Conservation (phyloP, 495 filamentous ascomycete genomes). For the Penicillium cinerascens region DNA sequence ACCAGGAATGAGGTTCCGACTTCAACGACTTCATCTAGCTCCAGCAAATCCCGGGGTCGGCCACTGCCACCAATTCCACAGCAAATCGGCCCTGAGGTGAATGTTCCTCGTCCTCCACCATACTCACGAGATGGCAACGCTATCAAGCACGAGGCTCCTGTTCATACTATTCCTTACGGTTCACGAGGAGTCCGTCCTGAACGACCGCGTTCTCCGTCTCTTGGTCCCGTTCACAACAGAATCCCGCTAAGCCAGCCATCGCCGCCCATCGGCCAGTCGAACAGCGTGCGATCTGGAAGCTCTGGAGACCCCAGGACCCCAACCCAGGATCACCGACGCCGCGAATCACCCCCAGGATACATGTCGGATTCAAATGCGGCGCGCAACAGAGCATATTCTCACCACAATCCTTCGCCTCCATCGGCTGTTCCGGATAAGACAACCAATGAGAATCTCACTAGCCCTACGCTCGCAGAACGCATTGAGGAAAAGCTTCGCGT, state of each 20-base stretch:
- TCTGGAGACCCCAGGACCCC: not conserved
- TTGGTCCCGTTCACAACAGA: constrained; percentile 5
- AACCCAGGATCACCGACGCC: not conserved
- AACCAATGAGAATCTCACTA: constrained; percentile 1
- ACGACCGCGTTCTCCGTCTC: not conserved
- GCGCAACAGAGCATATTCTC: constrained; percentile 7
- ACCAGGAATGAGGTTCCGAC: not conserved
- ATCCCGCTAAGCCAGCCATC: not conserved
- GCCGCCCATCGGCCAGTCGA: constrained; percentile 16
- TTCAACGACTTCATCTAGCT: not conserved
- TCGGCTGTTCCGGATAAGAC: not conserved
- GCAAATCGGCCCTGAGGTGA: not conserved
- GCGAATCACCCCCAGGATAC: constrained; percentile 18
- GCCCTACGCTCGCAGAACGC: constrained; percentile 31
- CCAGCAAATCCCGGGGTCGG: constrained; percentile 1
- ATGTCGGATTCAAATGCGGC: constrained; percentile 25
- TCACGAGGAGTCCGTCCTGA: constrained; percentile 1
- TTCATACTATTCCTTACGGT: constrained; percentile 3
- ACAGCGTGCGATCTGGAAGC: constrained; percentile 13
- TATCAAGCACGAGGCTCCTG: not conserved
- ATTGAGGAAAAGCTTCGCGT: constrained; percentile 37
- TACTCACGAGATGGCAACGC: not conserved
- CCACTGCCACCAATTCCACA: not conserved
- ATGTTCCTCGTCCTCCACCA: not conserved
- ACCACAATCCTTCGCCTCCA: not conserved